Conservation (phyloP, 257 asterid species). For the Paraleonurus japonicus region DNA sequence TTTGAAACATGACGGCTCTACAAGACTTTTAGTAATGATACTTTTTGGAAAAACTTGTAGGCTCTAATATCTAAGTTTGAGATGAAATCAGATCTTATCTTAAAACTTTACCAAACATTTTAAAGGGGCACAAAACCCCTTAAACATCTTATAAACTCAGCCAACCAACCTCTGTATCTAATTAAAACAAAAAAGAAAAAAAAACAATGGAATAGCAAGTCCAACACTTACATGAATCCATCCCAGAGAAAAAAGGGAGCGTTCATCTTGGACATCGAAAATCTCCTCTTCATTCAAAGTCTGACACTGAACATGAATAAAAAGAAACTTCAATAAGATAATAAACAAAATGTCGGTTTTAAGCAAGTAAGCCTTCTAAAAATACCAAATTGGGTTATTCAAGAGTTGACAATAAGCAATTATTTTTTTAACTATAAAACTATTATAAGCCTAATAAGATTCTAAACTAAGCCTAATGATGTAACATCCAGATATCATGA, state of each 20-base stretch:
- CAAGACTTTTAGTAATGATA: no score
- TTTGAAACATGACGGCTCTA: no score
- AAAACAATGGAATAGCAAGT: neutral
- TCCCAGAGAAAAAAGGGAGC: conserved; percentile 85
- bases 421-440: neutral
- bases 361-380: neutral
- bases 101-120: neutral
- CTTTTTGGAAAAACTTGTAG: no score
- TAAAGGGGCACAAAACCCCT: neutral
- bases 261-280: conserved; percentile 77
- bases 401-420: conserved; percentile 9
- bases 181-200: conserved; percentile 3
- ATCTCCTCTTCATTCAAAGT: conserved; percentile 95
- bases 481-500: neutral
- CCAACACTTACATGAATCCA: conserved; percentile 93
- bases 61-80: neutral
- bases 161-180: conserved; percentile 6
- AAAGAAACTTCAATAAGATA: conserved; percentile 23
- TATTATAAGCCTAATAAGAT: conserved; percentile 6
- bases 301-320: conserved; percentile 62
- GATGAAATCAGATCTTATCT: neutral
- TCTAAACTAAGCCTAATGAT: neutral
- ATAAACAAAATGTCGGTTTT: neutral
- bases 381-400: conserved; percentile 6
- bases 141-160: neutral